Conservation (phyloP, 495 filamentous ascomycete genomes). For the Pyrenula aspistea region DNA sequence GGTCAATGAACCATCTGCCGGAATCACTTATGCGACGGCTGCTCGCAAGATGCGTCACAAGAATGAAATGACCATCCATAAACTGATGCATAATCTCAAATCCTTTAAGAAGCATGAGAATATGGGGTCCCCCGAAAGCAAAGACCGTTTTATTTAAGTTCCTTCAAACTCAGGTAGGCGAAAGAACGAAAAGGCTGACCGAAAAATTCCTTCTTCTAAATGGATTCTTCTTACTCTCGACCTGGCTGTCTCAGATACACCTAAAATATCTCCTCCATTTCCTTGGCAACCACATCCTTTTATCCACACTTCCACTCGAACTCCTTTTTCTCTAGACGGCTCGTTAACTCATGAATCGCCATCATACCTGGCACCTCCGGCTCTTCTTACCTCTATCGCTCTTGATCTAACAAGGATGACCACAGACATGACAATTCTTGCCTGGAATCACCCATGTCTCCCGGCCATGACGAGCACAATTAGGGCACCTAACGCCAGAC, state of each 20-base stretch:
- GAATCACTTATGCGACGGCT: neutral
- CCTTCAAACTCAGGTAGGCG: neutral
- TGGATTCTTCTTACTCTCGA: too few species aligned
- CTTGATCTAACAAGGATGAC: slow-evolving; percentile 3
- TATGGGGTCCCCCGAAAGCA: too few species aligned
- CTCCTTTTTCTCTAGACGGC: too few species aligned
- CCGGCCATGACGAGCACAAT: slow-evolving; percentile 22
- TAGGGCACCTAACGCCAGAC: slow-evolving; percentile 36
- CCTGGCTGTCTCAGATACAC: neutral
- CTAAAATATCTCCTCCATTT: neutral
- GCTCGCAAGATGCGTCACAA: neutral
- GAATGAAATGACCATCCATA: neutral
- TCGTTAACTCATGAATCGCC: too few species aligned
- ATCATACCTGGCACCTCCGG: too few species aligned
- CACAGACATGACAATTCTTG: slow-evolving; percentile 34
- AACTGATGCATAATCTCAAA: neutral
- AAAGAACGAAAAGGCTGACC: neutral
- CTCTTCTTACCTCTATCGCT: too few species aligned
- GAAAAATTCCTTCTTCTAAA: neutral
- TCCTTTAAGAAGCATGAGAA: neutral
- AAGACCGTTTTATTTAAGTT: too few species aligned
- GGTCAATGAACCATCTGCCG: neutral
- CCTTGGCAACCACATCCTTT: neutral
- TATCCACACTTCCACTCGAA: too few species aligned
- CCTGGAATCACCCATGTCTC: slow-evolving; percentile 40